Conservation (phyloP, 129 eudicot species). For the Logfia minima region DNA sequence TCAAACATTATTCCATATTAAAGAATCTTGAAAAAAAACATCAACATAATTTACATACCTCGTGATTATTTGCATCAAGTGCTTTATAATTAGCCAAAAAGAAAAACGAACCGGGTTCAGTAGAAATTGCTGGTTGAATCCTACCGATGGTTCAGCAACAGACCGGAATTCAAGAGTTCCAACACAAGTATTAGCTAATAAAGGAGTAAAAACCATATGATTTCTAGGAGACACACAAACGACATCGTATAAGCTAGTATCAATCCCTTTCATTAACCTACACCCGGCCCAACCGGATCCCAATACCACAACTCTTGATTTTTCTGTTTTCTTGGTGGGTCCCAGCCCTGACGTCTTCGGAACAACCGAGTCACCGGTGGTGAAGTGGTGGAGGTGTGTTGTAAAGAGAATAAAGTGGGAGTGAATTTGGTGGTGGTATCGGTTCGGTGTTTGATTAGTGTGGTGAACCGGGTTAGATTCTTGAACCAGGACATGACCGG, state of each 20-base stretch:
- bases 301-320: conserved; percentile 89
- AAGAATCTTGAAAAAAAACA: conserved; percentile 14
- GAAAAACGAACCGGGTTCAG: conserved; percentile 79
- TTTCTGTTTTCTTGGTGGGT: conserved; percentile 67
- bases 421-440: conserved; percentile 25
- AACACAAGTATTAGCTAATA: conserved; percentile 91
- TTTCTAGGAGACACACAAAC: conserved; percentile 95
- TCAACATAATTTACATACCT: conserved; percentile 39
- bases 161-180: conserved; percentile 98
- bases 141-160: conserved; percentile 88
- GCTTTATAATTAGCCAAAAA: conserved; percentile 70
- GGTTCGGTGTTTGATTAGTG: conserved; percentile 21
- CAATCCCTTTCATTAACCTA: conserved; percentile 89
- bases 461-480: conserved; percentile 41
- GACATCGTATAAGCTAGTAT: conserved; percentile 68
- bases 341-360: conserved; percentile 43
- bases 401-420: conserved; percentile 31
- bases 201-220: conserved; percentile 96
- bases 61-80: conserved; percentile 62
- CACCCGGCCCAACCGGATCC: conserved; percentile 99
- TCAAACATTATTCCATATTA: not conserved
- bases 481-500: conserved; percentile 54
- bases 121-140: conserved; percentile 92
- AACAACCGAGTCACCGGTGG: conserved; percentile 24
- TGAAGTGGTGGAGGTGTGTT: conserved; percentile 34